Conservation (phyloP, 2,329 filamentous ascomycete genomes). For the Clarireedia hainanense region DNA sequence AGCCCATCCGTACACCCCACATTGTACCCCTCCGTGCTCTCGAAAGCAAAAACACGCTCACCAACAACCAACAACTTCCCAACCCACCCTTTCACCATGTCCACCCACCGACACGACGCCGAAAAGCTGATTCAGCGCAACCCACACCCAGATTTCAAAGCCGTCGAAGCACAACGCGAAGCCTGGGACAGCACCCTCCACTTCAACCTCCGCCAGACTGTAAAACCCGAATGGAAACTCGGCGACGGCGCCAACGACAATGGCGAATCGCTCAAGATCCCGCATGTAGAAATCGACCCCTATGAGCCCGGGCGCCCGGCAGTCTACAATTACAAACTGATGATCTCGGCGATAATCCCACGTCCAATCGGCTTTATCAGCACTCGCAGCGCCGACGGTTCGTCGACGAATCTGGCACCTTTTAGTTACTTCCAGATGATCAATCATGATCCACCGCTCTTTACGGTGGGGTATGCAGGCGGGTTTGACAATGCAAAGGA, state of each 20-base stretch:
- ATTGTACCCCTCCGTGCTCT: not conserved
- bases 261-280: slow-evolving; percentile 37
- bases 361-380: slow-evolving; percentile 67
- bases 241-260: slow-evolving; percentile 56
- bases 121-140: slow-evolving; percentile 44
- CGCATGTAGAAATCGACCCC: slow-evolving; percentile 74
- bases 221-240: slow-evolving; percentile 56
- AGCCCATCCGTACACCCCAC: not conserved
- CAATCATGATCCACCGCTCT: slow-evolving; percentile 79
- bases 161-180: slow-evolving; percentile 58
- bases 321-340: slow-evolving; percentile 79
- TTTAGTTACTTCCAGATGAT: slow-evolving; percentile 83
- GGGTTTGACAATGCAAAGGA: slow-evolving; percentile 58
- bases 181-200: slow-evolving; percentile 43
- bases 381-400: slow-evolving; percentile 51
- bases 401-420: slow-evolving; percentile 68
- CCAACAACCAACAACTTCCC: slow-evolving; percentile 6
- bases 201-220: slow-evolving; percentile 55
- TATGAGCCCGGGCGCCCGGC: slow-evolving; percentile 61
- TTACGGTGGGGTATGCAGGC: slow-evolving; percentile 51
- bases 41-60: not conserved
- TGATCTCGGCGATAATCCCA: slow-evolving; percentile 77
- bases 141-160: slow-evolving; percentile 68
- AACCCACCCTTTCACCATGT: slow-evolving; percentile 10
- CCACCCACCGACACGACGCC: slow-evolving; percentile 17